Evolutionary conservation across 345 rosid species (phyloP), one percentile per base, ranked within the genome.

Genomic region (Eucalyptus cladocalyx): DNA sequence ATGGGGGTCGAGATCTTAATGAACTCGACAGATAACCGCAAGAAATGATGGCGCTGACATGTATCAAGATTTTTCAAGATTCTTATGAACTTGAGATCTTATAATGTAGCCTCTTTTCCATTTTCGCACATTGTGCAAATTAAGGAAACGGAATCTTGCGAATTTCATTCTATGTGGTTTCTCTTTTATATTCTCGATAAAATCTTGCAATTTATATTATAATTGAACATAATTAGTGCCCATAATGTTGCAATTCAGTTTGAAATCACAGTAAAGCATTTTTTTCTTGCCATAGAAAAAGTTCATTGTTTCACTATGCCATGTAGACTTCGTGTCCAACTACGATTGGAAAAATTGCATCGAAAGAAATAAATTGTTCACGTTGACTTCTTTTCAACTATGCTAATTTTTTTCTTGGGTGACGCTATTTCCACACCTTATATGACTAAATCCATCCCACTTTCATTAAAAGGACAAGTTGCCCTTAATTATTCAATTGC

Each of bases 351-450:
- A 53, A 53, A 53, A 53, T 53, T 1, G 58, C 26, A 53, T 21
- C 2, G 2, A 53, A 53, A 53, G 58, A 53, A 53, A 53, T 53
- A 4, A 53, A 53, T 53, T 2, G 24, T 53, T 53, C 58, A 53
- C 26, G 10, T 53, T 8, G 26, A 53, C 58, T 53, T 53, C 1
- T 0, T 53, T 53, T 53, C 58, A 53, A 53, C 58, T 53, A 21
- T 21, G 58, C 58, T 53, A 53, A 53, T 53, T 53, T 53, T 53
- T 53, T 53, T 53, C 5, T 21, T 2, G 2, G 58, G 58, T 53
- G 58, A 53, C 0, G 0, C 58, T 53, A 53, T 53, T 3, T 53
- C 0, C 26, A 53, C 26, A 11, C 24, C 26, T 53, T 53, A 0
- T 53, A 53, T 53, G 58, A 53, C 26, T 53, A 53, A 53, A 53